Conservation (phyloP, 192 early-diverging fungal species). For the Piromyces finnis region DNA sequence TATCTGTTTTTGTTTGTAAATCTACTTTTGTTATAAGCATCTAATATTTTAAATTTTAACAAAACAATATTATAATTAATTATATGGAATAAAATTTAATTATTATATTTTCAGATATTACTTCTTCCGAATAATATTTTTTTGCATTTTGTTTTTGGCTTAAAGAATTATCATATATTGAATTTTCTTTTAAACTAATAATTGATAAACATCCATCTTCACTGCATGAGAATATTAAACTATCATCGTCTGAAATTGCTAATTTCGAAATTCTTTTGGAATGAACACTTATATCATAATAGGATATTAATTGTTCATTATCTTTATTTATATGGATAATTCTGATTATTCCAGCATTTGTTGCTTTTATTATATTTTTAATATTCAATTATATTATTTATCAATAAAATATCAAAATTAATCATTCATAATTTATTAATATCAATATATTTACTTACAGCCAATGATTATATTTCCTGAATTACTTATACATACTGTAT, state of each 20-base stretch:
- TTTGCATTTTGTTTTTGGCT: not conserved
- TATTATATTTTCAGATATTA: not conserved
- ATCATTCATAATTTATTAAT: too few relatives aligned
- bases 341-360: not conserved
- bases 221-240: not conserved
- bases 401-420: too few relatives aligned
- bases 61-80: too few relatives aligned
- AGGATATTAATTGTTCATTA: not conserved
- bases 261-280: not conserved
- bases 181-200: not conserved
- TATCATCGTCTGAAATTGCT: not conserved
- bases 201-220: not conserved
- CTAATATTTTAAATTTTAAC: not conserved
- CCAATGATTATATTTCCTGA: not conserved
- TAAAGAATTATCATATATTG: not conserved
- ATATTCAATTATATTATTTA: too few relatives aligned
- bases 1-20: conserved; percentile 14
- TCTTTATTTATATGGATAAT: not conserved
- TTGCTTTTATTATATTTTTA: not conserved
- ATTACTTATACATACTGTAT: not conserved
- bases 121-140: not conserved
- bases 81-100: too few relatives aligned
- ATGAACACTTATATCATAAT: not conserved
- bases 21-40: conserved; percentile 30
- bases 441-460: too few relatives aligned